A percentile compares a stretch with the other conserved stretches of the same genome.
Conservation (phyloP, 305 asterid genomes). For the Rubia tinctorum region DNA sequence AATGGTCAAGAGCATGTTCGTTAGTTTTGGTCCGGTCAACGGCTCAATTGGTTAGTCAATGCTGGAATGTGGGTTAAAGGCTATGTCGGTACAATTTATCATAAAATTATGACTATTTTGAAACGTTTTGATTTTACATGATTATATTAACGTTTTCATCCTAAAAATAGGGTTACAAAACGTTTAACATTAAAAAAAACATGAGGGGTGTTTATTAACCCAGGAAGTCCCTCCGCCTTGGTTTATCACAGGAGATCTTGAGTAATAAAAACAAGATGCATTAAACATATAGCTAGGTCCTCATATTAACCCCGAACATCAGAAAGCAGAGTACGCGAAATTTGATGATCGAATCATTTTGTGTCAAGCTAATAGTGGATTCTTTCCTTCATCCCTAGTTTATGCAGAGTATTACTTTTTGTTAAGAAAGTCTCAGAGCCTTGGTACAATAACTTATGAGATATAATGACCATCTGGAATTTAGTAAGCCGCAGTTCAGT, state of each 20-base stretch:
- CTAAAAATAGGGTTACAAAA: no score
- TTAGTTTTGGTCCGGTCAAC: no score
- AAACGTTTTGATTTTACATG: no score
- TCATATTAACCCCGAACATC: background rate
- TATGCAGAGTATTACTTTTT: background rate
- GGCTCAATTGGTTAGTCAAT: no score
- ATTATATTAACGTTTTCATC: no score
- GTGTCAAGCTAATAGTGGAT: background rate
- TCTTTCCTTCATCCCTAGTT: background rate
- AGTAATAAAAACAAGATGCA: background rate
- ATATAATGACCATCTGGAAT: background rate
- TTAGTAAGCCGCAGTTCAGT: background rate
- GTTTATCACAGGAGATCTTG: background rate
- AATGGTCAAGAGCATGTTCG: no score
- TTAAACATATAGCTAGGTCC: background rate
- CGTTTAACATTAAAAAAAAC: no score
- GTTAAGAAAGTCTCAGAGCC: background rate
- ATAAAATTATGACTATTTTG: no score
- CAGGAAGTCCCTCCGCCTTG: no score
- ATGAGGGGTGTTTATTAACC: no score
- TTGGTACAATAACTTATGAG: background rate
- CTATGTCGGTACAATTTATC: no score
- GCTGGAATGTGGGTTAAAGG: no score
- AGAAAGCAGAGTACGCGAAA: background rate
- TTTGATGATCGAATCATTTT: background rate